Conservation (phyloP, 192 early-diverging fungal species). For the Piromyces sp. region DNA sequence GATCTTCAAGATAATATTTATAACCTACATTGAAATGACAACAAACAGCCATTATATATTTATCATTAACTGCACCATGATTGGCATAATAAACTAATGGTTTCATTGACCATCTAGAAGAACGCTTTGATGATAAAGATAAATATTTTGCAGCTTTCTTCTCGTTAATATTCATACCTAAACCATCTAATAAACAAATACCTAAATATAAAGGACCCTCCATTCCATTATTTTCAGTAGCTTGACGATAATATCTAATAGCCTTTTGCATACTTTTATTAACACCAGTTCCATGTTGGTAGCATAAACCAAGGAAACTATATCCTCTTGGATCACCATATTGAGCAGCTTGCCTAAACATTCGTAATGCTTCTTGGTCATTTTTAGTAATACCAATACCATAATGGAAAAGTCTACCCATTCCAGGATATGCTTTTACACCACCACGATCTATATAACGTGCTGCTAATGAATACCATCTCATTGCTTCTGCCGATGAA, state of each 20-base stretch:
- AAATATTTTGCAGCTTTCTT: not conserved
- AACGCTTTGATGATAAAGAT: not conserved
- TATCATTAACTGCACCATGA: not conserved
- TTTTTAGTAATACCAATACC: not conserved
- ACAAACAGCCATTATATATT: not conserved
- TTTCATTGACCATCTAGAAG: not conserved
- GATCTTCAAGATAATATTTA: not conserved
- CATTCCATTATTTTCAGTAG: not conserved
- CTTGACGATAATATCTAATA: not conserved
- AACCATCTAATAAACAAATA: not conserved
- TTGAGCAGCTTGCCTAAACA: not conserved
- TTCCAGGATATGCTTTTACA: not conserved
- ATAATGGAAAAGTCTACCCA: not conserved
- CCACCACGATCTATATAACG: not conserved
- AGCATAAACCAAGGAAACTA: not conserved
- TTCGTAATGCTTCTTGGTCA: not conserved
- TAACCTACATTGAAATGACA: not conserved
- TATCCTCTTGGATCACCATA: not conserved
- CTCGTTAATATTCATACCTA: not conserved
- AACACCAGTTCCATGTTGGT: not conserved
- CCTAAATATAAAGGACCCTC: not conserved
- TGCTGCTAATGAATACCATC: not conserved
- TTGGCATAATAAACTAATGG: not conserved
- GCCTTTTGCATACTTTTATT: not conserved
- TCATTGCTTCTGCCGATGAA: not conserved